Conservation (phyloP, 441 rosid genomes). For the Melastoma candidum region DNA sequence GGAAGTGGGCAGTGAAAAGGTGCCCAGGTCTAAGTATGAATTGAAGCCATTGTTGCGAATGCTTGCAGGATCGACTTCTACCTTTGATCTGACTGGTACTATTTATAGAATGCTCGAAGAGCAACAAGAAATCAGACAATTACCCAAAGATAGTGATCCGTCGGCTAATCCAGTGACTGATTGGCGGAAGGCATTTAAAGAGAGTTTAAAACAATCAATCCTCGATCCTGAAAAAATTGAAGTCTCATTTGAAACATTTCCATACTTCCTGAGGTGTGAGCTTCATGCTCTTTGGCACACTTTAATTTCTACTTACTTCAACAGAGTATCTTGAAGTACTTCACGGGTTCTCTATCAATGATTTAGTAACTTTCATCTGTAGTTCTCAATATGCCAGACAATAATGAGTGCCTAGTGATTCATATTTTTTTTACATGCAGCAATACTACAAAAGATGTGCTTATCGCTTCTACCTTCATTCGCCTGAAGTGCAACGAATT, state of each 20-base stretch:
- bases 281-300: slow-evolving; percentile 1
- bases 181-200: slow-evolving; percentile 65
- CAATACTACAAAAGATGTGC: slow-evolving; percentile 78
- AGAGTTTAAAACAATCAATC: slow-evolving; percentile 61
- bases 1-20: slow-evolving; percentile 46
- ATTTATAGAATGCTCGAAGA: slow-evolving; percentile 63
- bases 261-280: slow-evolving; percentile 76
- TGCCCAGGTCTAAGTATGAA: slow-evolving; percentile 44
- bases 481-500: slow-evolving; percentile 76
- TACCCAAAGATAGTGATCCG: slow-evolving; percentile 43
- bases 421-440: slow-evolving; percentile 26
- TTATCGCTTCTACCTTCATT: slow-evolving; percentile 65
- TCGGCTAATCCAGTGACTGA: slow-evolving; percentile 42
- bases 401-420: too few species aligned
- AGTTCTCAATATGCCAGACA: too few species aligned
- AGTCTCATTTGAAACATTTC: slow-evolving; percentile 71
- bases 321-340: too few species aligned
- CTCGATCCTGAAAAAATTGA: slow-evolving; percentile 55
- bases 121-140: slow-evolving; percentile 39
- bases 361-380: too few species aligned
- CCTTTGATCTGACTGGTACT: slow-evolving; percentile 40
- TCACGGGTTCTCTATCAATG: too few species aligned
- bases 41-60: slow-evolving; percentile 58
- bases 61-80: slow-evolving; percentile 51
- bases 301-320: background rate